These are phyloP conservation scores for Vigna nakashimae DNA, from an alignment of 306 rosid genomes.

Conservation along the genomic window DNA sequence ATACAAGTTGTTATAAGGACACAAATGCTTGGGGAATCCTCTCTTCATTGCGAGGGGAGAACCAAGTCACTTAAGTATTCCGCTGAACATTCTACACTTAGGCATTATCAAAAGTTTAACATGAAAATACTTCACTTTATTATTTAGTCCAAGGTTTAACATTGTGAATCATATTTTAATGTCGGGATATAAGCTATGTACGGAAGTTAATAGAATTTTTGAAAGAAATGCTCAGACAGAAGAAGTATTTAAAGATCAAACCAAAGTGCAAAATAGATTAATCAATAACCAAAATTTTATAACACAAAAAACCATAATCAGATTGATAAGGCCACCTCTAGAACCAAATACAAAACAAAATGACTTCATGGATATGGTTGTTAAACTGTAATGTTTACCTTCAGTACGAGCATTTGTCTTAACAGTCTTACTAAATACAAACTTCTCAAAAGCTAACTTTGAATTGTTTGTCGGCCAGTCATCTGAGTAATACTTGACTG, in stretches of 20 bases:
- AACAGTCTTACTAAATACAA: conserved; percentile 77
- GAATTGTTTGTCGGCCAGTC: conserved; percentile 92
- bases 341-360: conserved; percentile 18
- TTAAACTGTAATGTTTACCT: conserved; percentile 56
- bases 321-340: conserved; percentile 9
- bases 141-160: conserved; percentile 34
- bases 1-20: no score
- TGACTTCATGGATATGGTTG: conserved; percentile 42
- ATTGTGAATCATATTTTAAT: not conserved
- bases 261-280: conserved; percentile 17
- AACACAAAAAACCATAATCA: conserved; percentile 11
- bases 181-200: conserved; percentile 18
- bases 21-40: no score
- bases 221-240: conserved; percentile 23
- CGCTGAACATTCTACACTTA: not conserved
- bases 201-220: not conserved
- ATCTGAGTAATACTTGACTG: conserved; percentile 91
- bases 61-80: no score
- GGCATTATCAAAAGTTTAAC: not conserved
- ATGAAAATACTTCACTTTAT: conserved; percentile 1
- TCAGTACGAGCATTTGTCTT: conserved; percentile 92
- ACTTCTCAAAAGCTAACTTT: conserved; percentile 88
- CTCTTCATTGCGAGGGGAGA: no score
- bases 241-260: conserved; percentile 32
- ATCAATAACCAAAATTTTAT: not conserved